Conservation (phyloP, 306 rosid genomes). For the Sophora flavescens region DNA sequence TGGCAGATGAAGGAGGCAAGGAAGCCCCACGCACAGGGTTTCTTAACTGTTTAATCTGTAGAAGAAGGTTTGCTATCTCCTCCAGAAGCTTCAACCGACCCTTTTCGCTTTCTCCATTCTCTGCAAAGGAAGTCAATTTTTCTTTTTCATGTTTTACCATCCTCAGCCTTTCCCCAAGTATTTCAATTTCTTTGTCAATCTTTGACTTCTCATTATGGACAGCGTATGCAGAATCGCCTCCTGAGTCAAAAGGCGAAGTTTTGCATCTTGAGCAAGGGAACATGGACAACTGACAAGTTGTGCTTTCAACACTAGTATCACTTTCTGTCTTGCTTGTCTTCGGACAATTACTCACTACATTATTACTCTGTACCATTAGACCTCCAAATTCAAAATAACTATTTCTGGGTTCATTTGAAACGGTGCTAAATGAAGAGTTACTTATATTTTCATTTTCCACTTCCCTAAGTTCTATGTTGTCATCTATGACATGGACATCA, state of each 20-base stretch:
- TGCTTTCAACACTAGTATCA: slow-evolving; percentile 17
- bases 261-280: slow-evolving; percentile 39
- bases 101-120: slow-evolving; percentile 52
- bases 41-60: slow-evolving; percentile 49
- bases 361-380: slow-evolving; percentile 29
- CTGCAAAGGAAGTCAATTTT: slow-evolving; percentile 45
- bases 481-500: slow-evolving; percentile 76
- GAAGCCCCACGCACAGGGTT: slow-evolving; percentile 50
- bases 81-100: slow-evolving; percentile 53
- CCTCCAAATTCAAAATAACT: slow-evolving; percentile 39
- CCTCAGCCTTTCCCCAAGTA: slow-evolving; percentile 55
- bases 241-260: slow-evolving; percentile 39
- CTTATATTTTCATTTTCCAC: slow-evolving; percentile 47
- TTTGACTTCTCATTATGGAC: slow-evolving; percentile 51
- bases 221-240: slow-evolving; percentile 46
- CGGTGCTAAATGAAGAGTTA: slow-evolving; percentile 40
- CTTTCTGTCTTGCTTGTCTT: slow-evolving; percentile 31
- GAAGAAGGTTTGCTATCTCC: slow-evolving; percentile 52
- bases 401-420: slow-evolving; percentile 44
- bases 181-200: slow-evolving; percentile 58
- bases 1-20: slow-evolving; percentile 53
- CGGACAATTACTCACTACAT: slow-evolving; percentile 29
- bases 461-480: slow-evolving; percentile 52
- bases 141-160: slow-evolving; percentile 53
- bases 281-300: background rate